Evolutionary conservation across 306 rosid genomes (phyloP), one percentile per base, ranked within the genome.

Genomic region (Dalbergia cochinchinensis): DNA sequence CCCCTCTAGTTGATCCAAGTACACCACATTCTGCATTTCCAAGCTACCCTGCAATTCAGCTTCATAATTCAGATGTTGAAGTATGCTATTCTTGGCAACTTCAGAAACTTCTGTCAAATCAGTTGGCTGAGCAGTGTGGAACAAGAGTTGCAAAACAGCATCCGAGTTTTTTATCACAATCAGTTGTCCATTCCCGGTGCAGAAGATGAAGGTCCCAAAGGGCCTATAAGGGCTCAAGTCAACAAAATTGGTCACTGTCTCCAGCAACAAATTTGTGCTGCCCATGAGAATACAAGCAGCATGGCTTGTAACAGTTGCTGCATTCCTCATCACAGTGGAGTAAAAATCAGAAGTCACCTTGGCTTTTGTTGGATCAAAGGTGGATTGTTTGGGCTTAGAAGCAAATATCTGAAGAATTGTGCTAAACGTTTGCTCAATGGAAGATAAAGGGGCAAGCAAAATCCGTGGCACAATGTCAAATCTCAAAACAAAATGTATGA

Each of bases 201-300:
- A 85, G 80, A 91, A 87, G 66, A 91, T 20, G 65, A 77, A 95
- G 2, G 91, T 91, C 15, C 99, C 97, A 54, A 91, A 95, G 16
- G 99, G 96, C 67, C 87, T 89, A 54, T 90, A 95, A 81, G 98
- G 94, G 78, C 98, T 95, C 45, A 90, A 69, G 8, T 85, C 80
- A 15, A 88, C 66, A 34, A 91, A 89, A 54, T 66, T 83, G 3
- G 80, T 69, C 62, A 91, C 63, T 2, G 90, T 93, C 16, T 91
- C 91, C 16, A 88, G 62, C 33, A 92, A 62, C 63, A 82, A 75
- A 66, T 89, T 93, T 20, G 94, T 83, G 76, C 82, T 91, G 18
- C 92, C 98, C 93, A 90, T 95, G 4, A 93, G 91, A 47, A 50
- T 83, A 58, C 91, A 91, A 1, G 98, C 98, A 1, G 83, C 85